These are phyloP conservation scores for Talaromyces sp. DNA, from an alignment of 2,329 filamentous ascomycete species.

Conservation along the genomic window DNA sequence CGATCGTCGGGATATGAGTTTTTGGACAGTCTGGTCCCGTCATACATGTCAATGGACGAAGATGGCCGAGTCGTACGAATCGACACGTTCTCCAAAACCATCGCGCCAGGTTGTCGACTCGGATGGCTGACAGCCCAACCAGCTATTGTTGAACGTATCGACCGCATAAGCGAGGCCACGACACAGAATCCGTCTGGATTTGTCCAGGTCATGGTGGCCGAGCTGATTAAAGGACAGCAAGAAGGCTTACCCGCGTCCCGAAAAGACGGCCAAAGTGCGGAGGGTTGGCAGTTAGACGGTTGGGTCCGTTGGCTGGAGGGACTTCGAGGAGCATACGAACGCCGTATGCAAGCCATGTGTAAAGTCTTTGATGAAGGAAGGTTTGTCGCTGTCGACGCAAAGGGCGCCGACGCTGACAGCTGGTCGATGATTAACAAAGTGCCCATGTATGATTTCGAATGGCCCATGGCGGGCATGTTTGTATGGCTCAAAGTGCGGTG, in stretches of 20 bases:
- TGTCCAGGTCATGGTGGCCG: conserved; percentile 75
- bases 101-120: conserved; percentile 81
- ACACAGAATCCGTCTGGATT: conserved; percentile 88
- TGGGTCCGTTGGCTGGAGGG: conserved; percentile 91
- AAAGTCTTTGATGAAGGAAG: conserved; percentile 64
- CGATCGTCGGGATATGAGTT: conserved; percentile 66
- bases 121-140: conserved; percentile 90
- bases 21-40: conserved; percentile 76
- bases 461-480: conserved; percentile 89
- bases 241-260: conserved; percentile 35
- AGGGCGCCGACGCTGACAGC: conserved; percentile 47
- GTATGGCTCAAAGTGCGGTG: conserved; percentile 74
- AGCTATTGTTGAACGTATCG: conserved; percentile 66
- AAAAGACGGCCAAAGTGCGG: conserved; percentile 45
- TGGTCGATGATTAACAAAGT: conserved; percentile 74
- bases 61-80: conserved; percentile 85
- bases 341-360: conserved; percentile 78
- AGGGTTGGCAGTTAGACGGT: conserved; percentile 73
- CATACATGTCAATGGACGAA: conserved; percentile 73
- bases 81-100: conserved; percentile 90
- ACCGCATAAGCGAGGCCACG: conserved; percentile 67
- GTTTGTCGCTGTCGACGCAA: conserved; percentile 56
- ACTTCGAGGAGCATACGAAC: conserved; percentile 76
- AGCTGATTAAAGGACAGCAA: conserved; percentile 69
- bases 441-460: conserved; percentile 68